Evolutionary conservation across 148 eudicot genomes (phyloP).

Genomic region (Spergularia bocconei): DNA sequence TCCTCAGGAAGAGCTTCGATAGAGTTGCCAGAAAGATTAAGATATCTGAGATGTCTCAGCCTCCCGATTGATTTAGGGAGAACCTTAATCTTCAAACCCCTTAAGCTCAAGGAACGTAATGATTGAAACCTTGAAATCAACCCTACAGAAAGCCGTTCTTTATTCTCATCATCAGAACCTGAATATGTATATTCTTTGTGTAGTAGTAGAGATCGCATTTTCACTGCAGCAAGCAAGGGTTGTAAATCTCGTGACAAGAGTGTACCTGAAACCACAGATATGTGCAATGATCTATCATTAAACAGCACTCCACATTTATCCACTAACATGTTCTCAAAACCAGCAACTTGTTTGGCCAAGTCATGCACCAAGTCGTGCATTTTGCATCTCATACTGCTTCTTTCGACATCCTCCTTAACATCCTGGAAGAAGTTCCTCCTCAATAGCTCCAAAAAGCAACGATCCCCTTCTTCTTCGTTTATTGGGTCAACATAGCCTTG

Average conservation of each 20-base stretch:
- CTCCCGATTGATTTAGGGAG: conserved; percentile 5
- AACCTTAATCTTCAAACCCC: background rate
- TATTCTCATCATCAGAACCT: no score
- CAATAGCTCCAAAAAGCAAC: no score
- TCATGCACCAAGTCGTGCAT: conserved; percentile 23
- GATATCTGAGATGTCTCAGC: conserved; percentile 23
- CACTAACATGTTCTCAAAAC: background rate
- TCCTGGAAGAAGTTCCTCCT: no score
- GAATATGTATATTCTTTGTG: no score
- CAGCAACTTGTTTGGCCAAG: background rate
- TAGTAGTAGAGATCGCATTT: background rate
- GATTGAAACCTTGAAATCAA: background rate
- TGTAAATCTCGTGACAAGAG: background rate
- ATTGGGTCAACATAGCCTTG: conserved; percentile 9
- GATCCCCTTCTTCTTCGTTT: background rate
- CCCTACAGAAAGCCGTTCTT: no score
- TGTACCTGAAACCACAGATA: background rate
- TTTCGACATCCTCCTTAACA: no score
- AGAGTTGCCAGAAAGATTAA: background rate
- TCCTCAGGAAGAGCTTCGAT: background rate
- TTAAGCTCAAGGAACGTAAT: background rate
- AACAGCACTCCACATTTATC: background rate
- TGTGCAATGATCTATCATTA: background rate
- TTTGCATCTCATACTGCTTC: background rate
- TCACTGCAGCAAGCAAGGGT: background rate